These are phyloP conservation scores for Citrus inodora DNA, from an alignment of 345 rosid genomes.

Conservation along the genomic window DNA sequence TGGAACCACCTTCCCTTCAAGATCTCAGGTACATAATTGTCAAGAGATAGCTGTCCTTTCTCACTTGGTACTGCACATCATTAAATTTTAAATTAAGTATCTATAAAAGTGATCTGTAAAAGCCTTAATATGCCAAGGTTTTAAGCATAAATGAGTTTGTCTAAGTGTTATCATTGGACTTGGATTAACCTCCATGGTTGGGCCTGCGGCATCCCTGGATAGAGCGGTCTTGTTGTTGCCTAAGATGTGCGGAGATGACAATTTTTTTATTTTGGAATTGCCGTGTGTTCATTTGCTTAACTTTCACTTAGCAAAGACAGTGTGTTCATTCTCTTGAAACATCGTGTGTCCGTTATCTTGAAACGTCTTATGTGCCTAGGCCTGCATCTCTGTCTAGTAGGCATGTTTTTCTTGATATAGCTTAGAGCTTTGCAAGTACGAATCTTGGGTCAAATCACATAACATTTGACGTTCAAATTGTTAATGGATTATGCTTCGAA, in stretches of 20 bases:
- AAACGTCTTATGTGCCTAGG: not conserved
- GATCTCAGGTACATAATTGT: constrained; percentile 68
- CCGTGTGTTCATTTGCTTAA: not conserved
- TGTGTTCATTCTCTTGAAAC: not conserved
- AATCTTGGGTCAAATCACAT: not conserved
- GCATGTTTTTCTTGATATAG: not conserved
- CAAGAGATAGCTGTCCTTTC: not conserved
- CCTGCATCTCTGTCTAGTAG: too few species aligned
- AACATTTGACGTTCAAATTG: not conserved
- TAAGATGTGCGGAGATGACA: not conserved
- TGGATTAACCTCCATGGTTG: not conserved
- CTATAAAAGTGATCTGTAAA: not conserved
- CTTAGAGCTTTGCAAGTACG: not conserved
- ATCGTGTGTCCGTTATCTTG: not conserved
- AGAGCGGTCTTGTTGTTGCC: not conserved
- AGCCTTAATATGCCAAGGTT: not conserved
- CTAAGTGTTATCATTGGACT: not conserved
- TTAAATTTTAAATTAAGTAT: not conserved
- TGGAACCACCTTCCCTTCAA: constrained; percentile 97
- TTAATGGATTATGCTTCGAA: not conserved
- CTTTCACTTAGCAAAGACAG: not conserved
- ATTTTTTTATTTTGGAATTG: not conserved
- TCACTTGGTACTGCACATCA: not conserved
- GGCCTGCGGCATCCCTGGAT: not conserved
- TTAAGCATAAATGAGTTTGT: not conserved